Evolutionary conservation across 768 basidiomycete genomes (phyloP), one percentile per base, ranked within the genome.

Genomic region (Lentinula sp.): DNA sequence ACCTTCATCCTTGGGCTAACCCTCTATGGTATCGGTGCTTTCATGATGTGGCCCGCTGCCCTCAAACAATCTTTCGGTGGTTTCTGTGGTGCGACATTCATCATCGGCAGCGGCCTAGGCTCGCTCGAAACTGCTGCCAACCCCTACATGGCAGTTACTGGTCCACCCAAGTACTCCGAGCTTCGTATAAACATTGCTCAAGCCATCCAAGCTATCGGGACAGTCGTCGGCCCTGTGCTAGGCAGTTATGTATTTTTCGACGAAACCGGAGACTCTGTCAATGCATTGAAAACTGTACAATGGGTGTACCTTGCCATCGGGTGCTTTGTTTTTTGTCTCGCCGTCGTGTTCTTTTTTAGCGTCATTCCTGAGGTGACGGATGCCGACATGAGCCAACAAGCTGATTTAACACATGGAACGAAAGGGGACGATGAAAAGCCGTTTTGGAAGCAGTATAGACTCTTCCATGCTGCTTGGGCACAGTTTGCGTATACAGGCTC

Each of bases 61-160:
- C 67, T 74, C 13, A 71, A 73, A 46, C 65, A 66, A 42, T 71
- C 70, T 6, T 74, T 74, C 56, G 73, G 73, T 13, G 73, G 73
- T 10, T 74, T 74, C 59, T 74, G 73, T 34, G 73, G 72, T 11
- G 73, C 73, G 4, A 74, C 73, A 1, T 74, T 74, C 60, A 66
- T 74, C 37, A 74, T 74, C 42, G 73, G 72, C 3, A 72, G 71
- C 58, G 73, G 73, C 0, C 64, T 74, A 6, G 73, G 73, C 1
- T 68, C 69, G 28, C 63, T 74, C 9, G 73, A 74, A 57, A 71
- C 71, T 2, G 73, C 70, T 28, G 72, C 72, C 32, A 74, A 74
- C 55, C 73, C 73, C 0, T 74, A 73, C 59, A 74, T 74, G 73
- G 73, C 73, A 18, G 72, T 73, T 21, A 73, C 72, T 2, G 73